Evolutionary conservation across 2,329 filamentous ascomycete species (phyloP), one percentile per base, ranked within the genome.

Genomic region (Penicillium sp.): DNA sequence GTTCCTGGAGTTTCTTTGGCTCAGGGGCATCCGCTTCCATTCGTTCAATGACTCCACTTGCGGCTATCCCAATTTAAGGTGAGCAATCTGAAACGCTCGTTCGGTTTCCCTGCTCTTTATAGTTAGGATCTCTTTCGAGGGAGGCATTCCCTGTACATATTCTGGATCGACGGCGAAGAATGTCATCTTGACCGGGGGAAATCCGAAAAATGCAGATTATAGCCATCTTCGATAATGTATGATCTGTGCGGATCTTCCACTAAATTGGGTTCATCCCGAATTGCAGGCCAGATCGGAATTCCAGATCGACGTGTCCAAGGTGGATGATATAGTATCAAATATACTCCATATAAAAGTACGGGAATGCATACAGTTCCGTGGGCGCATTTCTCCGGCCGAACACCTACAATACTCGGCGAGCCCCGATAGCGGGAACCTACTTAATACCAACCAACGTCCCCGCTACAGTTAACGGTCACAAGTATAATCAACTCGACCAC

Each of bases 61-160:
- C 55, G 64, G 56, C 59, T 61, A 63, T 60, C 61, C 61, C 58
- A 65, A 66, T 66, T 61, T 63, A 56, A 62, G 52, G 46, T 31
- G 50, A 24, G 11, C n/a, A 42, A 54, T 51, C 58, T 65, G 63
- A 65, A 64, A 65, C 62, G 48, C 60, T 54, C 47, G 55, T 29
- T 58, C 56, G 56, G 57, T 46, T 50, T 48, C 46, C 19, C 33
- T 57, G 49, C 59, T 64, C 44, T 48, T 60, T 64, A 55, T 56
- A 64, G 59, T 13, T 48, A 45, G 24, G 10, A 22, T 5, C 19
- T 26, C 26, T 26, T 26, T 26, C 26, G 26, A 26, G 31, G 31
- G 31, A 33, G 31, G 4, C 31, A 33, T 33, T 33, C 31, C 13
- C 31, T 33, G 27, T 29, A 29, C 27, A 31, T 11, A 37, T n/a